phyloP scores from a whole-genome alignment of 2,329 filamentous ascomycete species.

The Sordariomycetes sp. region DNA sequence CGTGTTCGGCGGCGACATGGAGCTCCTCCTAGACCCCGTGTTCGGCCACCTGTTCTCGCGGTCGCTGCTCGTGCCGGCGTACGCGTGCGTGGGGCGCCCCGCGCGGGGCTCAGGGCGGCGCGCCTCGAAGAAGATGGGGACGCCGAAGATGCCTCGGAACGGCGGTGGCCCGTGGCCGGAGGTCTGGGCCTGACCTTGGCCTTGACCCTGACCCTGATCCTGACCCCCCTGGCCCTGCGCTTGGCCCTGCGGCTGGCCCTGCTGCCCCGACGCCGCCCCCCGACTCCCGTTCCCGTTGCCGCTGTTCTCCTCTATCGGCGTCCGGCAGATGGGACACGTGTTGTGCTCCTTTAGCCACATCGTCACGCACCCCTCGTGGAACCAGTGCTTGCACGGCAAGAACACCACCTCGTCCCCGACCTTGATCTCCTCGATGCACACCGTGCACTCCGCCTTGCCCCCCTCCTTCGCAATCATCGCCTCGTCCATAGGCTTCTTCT shows the following conservation, averaged over 20 bases:
- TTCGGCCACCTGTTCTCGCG: conserved; percentile 2
- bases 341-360: conserved; percentile 85
- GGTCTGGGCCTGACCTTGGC: background rate
- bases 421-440: conserved; percentile 80
- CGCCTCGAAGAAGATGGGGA: background rate
- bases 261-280: background rate
- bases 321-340: conserved; percentile 75
- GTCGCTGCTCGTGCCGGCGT: background rate
- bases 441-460: conserved; percentile 66
- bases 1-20: conserved; percentile 2
- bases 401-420: conserved; percentile 61
- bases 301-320: conserved; percentile 29
- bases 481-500: conserved; percentile 55
- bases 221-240: background rate
- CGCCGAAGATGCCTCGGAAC: background rate
- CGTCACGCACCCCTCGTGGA: conserved; percentile 70
- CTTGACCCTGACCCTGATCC: background rate
- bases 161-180: background rate
- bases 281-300: background rate
- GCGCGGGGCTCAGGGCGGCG: background rate
- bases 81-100: background rate
- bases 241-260: background rate
- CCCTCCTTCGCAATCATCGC: conserved; percentile 44
- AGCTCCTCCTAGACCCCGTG: conserved; percentile 3
- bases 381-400: conserved; percentile 87